Evolutionary conservation across 1,284 basidiomycete genomes (phyloP).

Genomic region (Cryptococcus sp.): DNA sequence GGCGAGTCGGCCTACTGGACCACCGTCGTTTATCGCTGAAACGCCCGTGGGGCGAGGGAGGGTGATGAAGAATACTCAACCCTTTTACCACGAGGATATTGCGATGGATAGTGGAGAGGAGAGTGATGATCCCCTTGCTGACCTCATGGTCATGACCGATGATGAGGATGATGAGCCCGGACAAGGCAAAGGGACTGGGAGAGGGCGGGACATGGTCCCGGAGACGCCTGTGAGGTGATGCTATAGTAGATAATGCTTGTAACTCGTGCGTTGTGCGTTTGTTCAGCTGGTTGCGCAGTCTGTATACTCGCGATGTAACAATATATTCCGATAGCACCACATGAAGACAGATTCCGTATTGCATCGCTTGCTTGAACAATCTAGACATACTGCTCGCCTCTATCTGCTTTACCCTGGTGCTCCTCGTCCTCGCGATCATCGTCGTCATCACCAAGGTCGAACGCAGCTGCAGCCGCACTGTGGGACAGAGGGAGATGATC

Average conservation of each 20-base stretch:
- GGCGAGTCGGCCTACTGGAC: conserved; percentile 5
- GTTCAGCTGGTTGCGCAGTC: no score
- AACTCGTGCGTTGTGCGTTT: no score
- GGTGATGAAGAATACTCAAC: neutral
- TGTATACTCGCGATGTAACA: no score
- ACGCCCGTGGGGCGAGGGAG: conserved; percentile 24
- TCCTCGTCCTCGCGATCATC: conserved; percentile 16
- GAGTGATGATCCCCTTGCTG: conserved; percentile 37
- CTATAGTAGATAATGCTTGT: neutral
- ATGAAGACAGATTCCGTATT: no score
- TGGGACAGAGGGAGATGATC: conserved; percentile 1
- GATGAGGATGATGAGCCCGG: conserved; percentile 39
- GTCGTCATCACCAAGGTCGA: conserved; percentile 34
- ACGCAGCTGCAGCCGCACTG: conserved; percentile 13
- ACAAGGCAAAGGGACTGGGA: conserved; percentile 1
- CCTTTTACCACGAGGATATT: conserved; percentile 2
- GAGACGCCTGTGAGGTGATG: conserved; percentile 33
- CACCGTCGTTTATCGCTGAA: conserved; percentile 29
- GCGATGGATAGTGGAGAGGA: conserved; percentile 26
- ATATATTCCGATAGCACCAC: no score
- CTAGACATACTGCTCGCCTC: conserved; percentile 2
- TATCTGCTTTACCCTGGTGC: conserved; percentile 5
- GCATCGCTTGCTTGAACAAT: neutral
- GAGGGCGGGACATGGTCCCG: conserved; percentile 17
- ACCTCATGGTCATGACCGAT: conserved; percentile 49